Percentiles rank a stretch among this genome's conserved stretches.
phyloP scores from a whole-genome alignment of 768 basidiomycete genomes.

The Rhizopogon rudus region DNA sequence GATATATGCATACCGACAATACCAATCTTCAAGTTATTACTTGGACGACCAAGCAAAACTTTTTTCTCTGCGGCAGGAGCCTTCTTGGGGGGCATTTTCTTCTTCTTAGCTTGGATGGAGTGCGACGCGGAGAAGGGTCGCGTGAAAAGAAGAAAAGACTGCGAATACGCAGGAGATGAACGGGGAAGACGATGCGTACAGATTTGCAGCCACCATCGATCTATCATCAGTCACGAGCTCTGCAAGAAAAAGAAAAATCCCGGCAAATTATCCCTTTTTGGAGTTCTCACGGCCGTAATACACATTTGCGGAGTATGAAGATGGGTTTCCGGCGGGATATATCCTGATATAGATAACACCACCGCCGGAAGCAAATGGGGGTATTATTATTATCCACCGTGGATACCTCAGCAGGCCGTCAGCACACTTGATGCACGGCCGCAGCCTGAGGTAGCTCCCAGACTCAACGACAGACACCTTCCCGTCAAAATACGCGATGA shows the following conservation, averaged over 20 bases:
- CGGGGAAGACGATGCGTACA: constrained; percentile 8
- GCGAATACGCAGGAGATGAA: constrained; percentile 8
- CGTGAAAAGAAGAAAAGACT: constrained; percentile 8
- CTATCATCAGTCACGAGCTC: constrained; percentile 14
- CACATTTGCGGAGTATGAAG: no score
- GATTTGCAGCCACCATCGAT: constrained; percentile 12
- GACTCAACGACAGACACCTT: neutral
- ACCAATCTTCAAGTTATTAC: constrained; percentile 98
- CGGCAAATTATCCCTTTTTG: neutral
- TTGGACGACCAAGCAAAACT: constrained; percentile 79
- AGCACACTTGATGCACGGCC: neutral
- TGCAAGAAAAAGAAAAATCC: neutral
- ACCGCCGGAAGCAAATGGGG: neutral
- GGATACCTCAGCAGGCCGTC: neutral
- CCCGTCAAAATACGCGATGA: constrained; percentile 13
- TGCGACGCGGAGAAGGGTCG: constrained; percentile 34
- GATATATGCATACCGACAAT: constrained; percentile 82
- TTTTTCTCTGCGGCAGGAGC: constrained; percentile 76
- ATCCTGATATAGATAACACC: neutral
- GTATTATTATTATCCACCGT: neutral
- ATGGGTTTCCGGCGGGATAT: neutral
- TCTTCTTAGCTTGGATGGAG: constrained; percentile 46
- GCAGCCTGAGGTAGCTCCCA: neutral
- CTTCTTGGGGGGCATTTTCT: constrained; percentile 91
- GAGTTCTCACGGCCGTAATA: neutral